Percentiles rank a stretch among this genome's conserved stretches.
Evolutionary conservation across 306 rosid genomes (phyloP).

Genomic region (Medicago ruthenica): DNA sequence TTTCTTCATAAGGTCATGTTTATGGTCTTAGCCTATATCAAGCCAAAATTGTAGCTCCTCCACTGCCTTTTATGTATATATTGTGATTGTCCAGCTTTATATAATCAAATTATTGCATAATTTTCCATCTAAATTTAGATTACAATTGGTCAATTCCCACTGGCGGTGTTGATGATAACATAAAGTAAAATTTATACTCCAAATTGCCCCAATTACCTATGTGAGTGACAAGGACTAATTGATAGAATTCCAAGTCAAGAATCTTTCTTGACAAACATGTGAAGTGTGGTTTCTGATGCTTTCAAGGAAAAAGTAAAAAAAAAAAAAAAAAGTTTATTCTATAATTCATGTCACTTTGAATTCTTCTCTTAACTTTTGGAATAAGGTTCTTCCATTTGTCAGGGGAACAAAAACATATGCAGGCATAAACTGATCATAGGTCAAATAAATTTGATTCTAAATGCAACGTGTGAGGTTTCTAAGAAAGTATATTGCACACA

Average conservation of each 20-base stretch:
- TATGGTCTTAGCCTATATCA: not conserved
- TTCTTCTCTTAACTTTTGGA: conserved; percentile 47
- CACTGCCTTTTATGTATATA: no score
- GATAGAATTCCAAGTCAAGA: conserved; percentile 39
- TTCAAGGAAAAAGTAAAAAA: conserved; percentile 34
- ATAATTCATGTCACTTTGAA: conserved; percentile 41
- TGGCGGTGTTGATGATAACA: conserved; percentile 32
- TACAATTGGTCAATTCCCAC: conserved; percentile 21
- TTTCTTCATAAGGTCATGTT: not conserved
- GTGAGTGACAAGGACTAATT: conserved; percentile 46
- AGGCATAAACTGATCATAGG: conserved; percentile 37
- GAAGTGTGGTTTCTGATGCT: conserved; percentile 50
- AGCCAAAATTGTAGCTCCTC: not conserved
- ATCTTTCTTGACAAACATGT: conserved; percentile 45
- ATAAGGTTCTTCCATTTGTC: conserved; percentile 53
- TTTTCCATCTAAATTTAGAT: not conserved
- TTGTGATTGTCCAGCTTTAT: not conserved
- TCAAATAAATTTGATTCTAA: conserved; percentile 46
- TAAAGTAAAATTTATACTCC: conserved; percentile 6
- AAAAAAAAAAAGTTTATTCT: conserved; percentile 43
- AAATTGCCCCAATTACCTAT: conserved; percentile 35
- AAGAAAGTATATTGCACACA: conserved; percentile 34
- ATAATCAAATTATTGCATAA: conserved; percentile 15
- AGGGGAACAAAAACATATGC: conserved; percentile 44
- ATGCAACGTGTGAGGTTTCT: conserved; percentile 47